Evolutionary conservation across 2,329 filamentous ascomycete genomes (phyloP), one percentile per base, ranked within the genome.

Genomic region (Penicillium janthinellum): DNA sequence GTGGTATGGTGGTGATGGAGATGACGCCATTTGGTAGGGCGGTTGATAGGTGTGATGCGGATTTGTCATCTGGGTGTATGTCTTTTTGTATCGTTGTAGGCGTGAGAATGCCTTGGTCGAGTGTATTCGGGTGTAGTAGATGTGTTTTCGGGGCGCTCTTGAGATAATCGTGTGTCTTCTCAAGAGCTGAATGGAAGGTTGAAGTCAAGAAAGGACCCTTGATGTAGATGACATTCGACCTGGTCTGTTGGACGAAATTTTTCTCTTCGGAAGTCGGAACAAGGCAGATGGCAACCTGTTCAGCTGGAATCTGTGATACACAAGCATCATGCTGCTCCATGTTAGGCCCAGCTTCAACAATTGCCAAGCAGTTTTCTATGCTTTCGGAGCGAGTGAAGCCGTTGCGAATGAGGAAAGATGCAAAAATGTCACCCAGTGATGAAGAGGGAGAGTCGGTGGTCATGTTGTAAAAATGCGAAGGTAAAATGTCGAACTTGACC

Each of bases 281-380:
- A 25, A 62, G 57, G 42, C 60, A 62, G 10, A 62, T 59, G 4
- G 42, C 49, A 7, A 62, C 60, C 37, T 38, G 35, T 6, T 35
- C 37, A 1, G 37, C 20, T 5, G 54, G 38, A 31, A 59, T 41
- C 22, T 51, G 49, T 1, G 53, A 53, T 22, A 59, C 34, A 1
- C 20, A n/a, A 25, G 25, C 22, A 12, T 10, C 45, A 34, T 62
- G 57, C 12, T 52, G 31, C 34, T 59, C 54, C 10, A 50, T n/a
- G n/a, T 51, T 22, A 7, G 38, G 25, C 4, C 14, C 49, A 37
- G 25, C 22, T n/a, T 62, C 54, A 14, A 59, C n/a, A 15, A 59
- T 48, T 14, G 47, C 54, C 31, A 62, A 45, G 31, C 15, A 55
- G 11, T 52, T 28, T 31, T 62, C 44, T 14, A 54, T 28, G 10